These are phyloP conservation scores for Cercospora sesami DNA, from an alignment of 2,329 filamentous ascomycete genomes.

Conservation along the genomic window DNA sequence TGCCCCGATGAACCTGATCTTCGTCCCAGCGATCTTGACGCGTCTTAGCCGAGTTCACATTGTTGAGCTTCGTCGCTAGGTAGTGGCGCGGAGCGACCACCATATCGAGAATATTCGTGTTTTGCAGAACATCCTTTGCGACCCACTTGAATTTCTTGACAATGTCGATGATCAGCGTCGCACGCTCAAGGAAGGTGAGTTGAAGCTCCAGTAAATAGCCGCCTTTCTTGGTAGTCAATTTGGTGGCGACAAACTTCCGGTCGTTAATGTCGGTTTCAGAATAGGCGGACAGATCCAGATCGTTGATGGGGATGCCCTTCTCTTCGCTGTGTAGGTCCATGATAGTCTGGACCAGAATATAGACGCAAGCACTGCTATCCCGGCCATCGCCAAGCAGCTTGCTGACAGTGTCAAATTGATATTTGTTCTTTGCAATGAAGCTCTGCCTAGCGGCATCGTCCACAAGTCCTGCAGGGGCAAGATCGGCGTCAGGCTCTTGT, in stretches of 20 bases:
- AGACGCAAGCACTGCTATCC: conserved; percentile 1
- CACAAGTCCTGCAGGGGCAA: not conserved
- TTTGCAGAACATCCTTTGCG: not conserved
- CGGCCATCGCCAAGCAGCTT: not conserved
- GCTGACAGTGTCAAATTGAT: not conserved
- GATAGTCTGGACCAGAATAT: not conserved
- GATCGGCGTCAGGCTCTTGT: not conserved
- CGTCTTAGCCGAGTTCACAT: not conserved
- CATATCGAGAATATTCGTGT: not conserved
- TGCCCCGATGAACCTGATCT: too few relatives aligned
- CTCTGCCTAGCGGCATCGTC: not conserved
- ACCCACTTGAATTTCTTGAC: conserved; percentile 2
- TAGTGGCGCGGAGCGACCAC: not conserved
- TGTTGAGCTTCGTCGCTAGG: not conserved
- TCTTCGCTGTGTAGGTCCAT: too few relatives aligned
- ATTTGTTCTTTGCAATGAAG: not conserved
- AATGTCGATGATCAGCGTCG: not conserved
- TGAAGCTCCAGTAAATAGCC: not conserved
- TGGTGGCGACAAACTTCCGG: too few relatives aligned
- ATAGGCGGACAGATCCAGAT: not conserved
- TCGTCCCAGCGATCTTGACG: not conserved
- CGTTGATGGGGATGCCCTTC: not conserved
- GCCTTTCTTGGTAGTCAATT: not conserved
- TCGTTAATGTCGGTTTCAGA: not conserved
- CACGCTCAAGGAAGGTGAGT: not conserved